Evolutionary conservation across 2,329 filamentous ascomycete species (phyloP).

Genomic region (Ceratocystis colombiana): DNA sequence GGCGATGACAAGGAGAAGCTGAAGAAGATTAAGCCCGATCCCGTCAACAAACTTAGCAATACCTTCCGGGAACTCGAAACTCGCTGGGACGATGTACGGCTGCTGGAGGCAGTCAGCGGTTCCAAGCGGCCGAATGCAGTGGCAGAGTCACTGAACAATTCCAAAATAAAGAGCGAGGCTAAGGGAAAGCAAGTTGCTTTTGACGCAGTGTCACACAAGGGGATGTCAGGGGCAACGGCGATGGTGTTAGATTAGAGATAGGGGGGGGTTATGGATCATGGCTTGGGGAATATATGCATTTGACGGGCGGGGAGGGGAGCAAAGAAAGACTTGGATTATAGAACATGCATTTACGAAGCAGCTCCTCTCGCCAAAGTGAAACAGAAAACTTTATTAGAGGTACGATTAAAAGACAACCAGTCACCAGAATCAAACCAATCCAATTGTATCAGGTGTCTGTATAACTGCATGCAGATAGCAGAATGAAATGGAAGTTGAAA

Average conservation of each 20-base stretch:
- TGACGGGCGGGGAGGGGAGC: neutral
- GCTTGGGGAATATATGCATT: neutral
- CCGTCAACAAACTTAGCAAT: conserved; percentile 21
- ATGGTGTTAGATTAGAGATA: conserved; percentile 22
- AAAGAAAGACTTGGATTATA: neutral
- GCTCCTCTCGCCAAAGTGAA: neutral
- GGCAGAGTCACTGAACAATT: conserved; percentile 5
- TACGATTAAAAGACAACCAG: neutral
- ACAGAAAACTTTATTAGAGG: neutral
- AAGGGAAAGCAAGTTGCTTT: conserved; percentile 19
- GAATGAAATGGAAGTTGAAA: neutral
- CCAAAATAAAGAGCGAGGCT: conserved; percentile 16
- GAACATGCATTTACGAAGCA: neutral
- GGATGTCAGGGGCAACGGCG: neutral
- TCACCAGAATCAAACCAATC: neutral
- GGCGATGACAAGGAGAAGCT: conserved; percentile 20
- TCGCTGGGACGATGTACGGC: conserved; percentile 22
- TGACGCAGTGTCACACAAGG: neutral
- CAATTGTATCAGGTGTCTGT: neutral
- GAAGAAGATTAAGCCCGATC: conserved; percentile 25
- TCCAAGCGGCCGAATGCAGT: conserved; percentile 21
- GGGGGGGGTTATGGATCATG: neutral
- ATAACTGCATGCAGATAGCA: neutral
- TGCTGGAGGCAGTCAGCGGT: conserved; percentile 24
- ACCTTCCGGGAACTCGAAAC: conserved; percentile 20